Evolutionary conservation across 2,329 filamentous ascomycete species (phyloP).

Genomic region (Apiospora saccharicola): DNA sequence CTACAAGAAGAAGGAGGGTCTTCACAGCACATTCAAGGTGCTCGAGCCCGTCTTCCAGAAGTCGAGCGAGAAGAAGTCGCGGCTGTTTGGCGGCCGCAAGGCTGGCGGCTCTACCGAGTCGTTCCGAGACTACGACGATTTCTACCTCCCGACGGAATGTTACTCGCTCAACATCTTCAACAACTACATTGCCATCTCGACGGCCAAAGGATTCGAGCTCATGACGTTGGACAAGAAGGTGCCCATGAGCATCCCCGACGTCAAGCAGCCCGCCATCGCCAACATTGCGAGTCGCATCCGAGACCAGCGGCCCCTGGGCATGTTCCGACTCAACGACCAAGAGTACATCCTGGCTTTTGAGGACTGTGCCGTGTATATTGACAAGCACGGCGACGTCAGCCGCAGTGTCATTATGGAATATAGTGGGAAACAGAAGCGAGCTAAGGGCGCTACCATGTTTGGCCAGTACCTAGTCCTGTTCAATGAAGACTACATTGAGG

Average conservation of each 20-base stretch:
- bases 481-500: constrained; percentile 95
- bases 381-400: constrained; percentile 96
- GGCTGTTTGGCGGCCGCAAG: constrained; percentile 65
- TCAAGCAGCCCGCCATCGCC: constrained; percentile 78
- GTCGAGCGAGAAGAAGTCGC: constrained; percentile 81
- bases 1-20: constrained; percentile 94
- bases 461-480: constrained; percentile 92
- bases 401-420: constrained; percentile 98
- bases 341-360: constrained; percentile 95
- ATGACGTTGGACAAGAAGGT: constrained; percentile 97
- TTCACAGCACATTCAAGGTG: constrained; percentile 95
- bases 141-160: constrained; percentile 96
- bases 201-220: constrained; percentile 91
- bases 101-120: constrained; percentile 83
- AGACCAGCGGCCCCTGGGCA: constrained; percentile 86
- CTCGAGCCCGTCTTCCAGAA: constrained; percentile 96
- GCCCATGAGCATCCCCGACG: constrained; percentile 90
- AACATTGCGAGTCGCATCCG: constrained; percentile 86
- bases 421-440: constrained; percentile 83
- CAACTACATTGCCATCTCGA: constrained; percentile 89
- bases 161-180: constrained; percentile 97
- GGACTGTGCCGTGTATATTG: constrained; percentile 96
- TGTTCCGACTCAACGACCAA: constrained; percentile 93
- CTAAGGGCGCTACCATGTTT: constrained; percentile 85
- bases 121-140: constrained; percentile 98